Conservation (phyloP, 2,329 filamentous ascomycete species). For the Alternaria arbusti region DNA sequence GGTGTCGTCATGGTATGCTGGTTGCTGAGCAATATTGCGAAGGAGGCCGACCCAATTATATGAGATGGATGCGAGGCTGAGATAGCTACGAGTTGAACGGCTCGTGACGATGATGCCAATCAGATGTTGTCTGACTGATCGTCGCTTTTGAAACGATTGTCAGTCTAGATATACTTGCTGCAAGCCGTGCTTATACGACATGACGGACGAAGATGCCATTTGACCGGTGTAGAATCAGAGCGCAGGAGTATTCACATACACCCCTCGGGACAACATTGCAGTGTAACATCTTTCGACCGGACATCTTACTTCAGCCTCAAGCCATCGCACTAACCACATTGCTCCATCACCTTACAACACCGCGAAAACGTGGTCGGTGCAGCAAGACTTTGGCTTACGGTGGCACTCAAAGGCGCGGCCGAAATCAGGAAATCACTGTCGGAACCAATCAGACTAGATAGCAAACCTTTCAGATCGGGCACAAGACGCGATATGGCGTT, state of each 20-base stretch:
- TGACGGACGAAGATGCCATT: not conserved
- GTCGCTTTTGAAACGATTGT: not conserved
- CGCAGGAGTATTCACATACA: not conserved
- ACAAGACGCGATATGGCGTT: not conserved
- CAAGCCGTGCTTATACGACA: not conserved
- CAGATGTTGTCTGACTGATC: not conserved
- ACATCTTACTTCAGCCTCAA: not conserved
- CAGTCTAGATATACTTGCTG: not conserved
- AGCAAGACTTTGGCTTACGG: not conserved
- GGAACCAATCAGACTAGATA: not conserved
- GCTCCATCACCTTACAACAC: not conserved
- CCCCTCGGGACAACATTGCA: not conserved
- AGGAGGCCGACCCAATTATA: not conserved
- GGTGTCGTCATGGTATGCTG: slow-evolving; percentile 12
- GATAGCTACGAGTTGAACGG: not conserved
- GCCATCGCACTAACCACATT: not conserved
- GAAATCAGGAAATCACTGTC: not conserved
- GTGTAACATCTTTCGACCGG: not conserved
- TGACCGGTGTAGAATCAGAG: not conserved
- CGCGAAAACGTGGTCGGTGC: not conserved
- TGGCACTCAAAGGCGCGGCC: not conserved
- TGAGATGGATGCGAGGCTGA: not conserved
- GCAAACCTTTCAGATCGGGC: not conserved
- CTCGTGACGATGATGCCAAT: not conserved
- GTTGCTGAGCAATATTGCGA: not conserved